Conservation (phyloP, 352 stramenopile species). For the Pythium utonaiense region DNA sequence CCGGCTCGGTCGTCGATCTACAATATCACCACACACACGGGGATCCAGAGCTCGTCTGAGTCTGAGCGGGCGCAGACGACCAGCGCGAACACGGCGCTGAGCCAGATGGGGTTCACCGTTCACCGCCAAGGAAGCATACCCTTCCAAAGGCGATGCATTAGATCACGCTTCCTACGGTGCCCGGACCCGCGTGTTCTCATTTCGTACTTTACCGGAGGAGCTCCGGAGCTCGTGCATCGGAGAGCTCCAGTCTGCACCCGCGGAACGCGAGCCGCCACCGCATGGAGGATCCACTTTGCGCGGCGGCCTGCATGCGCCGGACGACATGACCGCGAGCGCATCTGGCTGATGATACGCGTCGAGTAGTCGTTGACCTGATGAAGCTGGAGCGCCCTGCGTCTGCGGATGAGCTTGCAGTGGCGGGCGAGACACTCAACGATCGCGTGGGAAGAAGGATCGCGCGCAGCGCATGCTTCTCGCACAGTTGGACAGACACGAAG, state of each 20-base stretch:
- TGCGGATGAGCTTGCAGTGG: neutral
- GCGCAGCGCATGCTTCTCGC: neutral
- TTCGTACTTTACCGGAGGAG: neutral
- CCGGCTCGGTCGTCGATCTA: too few relatives aligned
- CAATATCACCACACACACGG: too few relatives aligned
- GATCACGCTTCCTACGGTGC: too few relatives aligned
- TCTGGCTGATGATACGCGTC: neutral
- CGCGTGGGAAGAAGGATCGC: neutral
- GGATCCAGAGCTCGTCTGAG: neutral
- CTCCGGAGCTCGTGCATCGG: neutral
- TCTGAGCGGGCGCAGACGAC: conserved; percentile 3
- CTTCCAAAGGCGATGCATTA: too few relatives aligned
- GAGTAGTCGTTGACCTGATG: neutral
- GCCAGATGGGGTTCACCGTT: conserved; percentile 12
- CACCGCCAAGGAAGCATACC: too few relatives aligned
- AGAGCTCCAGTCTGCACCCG: conserved; percentile 7
- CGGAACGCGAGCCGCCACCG: conserved; percentile 11
- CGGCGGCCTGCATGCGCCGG: neutral
- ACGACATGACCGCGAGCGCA: too few relatives aligned
- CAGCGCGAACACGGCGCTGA: conserved; percentile 1
- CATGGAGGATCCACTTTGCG: conserved; percentile 1
- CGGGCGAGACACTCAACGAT: neutral
- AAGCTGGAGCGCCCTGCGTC: neutral
- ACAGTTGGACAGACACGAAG: neutral
- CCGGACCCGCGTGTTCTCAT: neutral